These are phyloP conservation scores for Naematelia aurantialba DNA, from an alignment of 768 basidiomycete species.

Conservation along the genomic window DNA sequence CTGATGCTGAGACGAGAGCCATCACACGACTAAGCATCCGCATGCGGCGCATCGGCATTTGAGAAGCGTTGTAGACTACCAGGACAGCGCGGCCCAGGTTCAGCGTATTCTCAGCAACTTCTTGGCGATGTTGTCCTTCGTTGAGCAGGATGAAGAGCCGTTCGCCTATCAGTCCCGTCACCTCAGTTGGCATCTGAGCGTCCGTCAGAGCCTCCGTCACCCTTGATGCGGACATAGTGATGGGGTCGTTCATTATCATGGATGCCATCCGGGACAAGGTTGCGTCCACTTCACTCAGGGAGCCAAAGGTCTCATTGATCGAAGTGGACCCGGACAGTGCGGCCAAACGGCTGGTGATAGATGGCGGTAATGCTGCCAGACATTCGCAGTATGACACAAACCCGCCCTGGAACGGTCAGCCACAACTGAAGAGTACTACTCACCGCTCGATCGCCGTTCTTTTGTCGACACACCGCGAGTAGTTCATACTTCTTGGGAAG, in stretches of 20 bases:
- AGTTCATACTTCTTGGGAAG: slow-evolving; percentile 74
- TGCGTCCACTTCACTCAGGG: background rate
- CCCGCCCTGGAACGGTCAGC: background rate
- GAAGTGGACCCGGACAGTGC: background rate
- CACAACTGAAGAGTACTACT: background rate
- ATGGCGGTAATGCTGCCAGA: background rate
- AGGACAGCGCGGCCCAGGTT: background rate
- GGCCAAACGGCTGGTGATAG: background rate
- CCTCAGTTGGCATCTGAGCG: slow-evolving; percentile 1
- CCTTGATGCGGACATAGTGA: background rate
- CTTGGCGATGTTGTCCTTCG: slow-evolving; percentile 1
- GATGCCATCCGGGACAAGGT: background rate
- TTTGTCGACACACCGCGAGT: slow-evolving; percentile 70
- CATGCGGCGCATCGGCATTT: slow-evolving; percentile 1
- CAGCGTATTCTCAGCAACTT: background rate
- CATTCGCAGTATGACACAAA: background rate
- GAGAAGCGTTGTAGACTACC: background rate
- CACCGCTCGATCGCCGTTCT: slow-evolving; percentile 73
- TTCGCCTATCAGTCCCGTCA: slow-evolving; percentile 37
- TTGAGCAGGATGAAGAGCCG: slow-evolving; percentile 34
- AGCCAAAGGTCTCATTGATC: background rate
- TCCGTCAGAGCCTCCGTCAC: background rate
- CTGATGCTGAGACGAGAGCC: slow-evolving; percentile 55
- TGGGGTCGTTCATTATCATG: background rate
- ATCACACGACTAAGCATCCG: slow-evolving; percentile 60